These are phyloP conservation scores for Notholithocarpus densiflorus DNA, from an alignment of 306 rosid species.

Conservation along the genomic window DNA sequence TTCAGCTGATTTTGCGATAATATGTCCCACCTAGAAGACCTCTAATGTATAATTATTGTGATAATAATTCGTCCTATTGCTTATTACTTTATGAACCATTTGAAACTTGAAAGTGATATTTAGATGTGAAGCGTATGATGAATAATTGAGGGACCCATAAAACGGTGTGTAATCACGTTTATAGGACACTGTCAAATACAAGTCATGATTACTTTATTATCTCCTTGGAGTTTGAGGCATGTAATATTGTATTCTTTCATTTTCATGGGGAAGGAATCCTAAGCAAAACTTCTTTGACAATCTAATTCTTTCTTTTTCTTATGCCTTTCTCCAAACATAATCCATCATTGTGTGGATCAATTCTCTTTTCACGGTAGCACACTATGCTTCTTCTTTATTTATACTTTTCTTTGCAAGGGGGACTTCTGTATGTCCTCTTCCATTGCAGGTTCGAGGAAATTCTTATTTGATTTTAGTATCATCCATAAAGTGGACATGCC, in stretches of 20 bases:
- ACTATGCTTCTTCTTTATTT: slow-evolving; percentile 42
- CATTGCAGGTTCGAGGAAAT: slow-evolving; percentile 11
- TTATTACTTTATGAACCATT: not conserved
- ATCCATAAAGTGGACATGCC: not conserved
- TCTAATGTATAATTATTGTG: not conserved
- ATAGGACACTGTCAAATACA: not conserved
- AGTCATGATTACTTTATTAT: not conserved
- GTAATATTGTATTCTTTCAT: slow-evolving; percentile 23
- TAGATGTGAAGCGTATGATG: not conserved
- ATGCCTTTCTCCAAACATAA: slow-evolving; percentile 59
- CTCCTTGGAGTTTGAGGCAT: slow-evolving; percentile 17
- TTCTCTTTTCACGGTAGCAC: slow-evolving; percentile 25
- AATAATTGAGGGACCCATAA: not conserved
- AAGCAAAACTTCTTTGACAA: slow-evolving; percentile 41
- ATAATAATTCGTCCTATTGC: not conserved
- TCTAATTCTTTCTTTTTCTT: slow-evolving; percentile 27
- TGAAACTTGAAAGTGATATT: not conserved
- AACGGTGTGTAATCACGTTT: not conserved
- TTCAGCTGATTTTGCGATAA: slow-evolving; percentile 19
- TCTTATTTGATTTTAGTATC: not conserved
- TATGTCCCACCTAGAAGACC: not conserved
- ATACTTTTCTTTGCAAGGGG: slow-evolving; percentile 61
- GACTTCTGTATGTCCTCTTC: slow-evolving; percentile 28
- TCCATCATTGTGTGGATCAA: slow-evolving; percentile 39
- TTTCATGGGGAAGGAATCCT: slow-evolving; percentile 39